These are phyloP conservation scores for Bisporella sp. DNA, from an alignment of 2,329 filamentous ascomycete species.

Conservation along the genomic window DNA sequence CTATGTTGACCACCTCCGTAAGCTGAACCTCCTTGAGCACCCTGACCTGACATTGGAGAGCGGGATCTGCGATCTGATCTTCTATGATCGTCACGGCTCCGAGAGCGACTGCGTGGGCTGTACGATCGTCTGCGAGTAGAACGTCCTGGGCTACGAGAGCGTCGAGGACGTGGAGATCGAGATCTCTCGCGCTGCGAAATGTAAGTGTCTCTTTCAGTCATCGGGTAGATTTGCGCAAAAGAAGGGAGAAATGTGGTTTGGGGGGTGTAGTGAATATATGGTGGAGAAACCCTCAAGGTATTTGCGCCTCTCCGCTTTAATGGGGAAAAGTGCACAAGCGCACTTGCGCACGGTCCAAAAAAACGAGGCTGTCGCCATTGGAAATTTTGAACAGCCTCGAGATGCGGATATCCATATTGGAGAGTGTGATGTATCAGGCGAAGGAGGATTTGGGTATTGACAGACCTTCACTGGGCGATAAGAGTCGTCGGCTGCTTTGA, in stretches of 20 bases:
- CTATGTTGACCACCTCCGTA: constrained; percentile 64
- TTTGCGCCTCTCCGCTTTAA: not conserved
- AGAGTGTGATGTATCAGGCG: too few relatives aligned
- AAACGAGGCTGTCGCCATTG: not conserved
- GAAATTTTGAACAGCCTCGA: not conserved
- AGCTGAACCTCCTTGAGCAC: constrained; percentile 57
- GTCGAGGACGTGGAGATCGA: constrained; percentile 78
- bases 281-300: not conserved
- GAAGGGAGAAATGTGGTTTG: too few relatives aligned
- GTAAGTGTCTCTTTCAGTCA: constrained; percentile 27
- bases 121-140: constrained; percentile 67
- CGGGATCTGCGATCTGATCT: constrained; percentile 70
- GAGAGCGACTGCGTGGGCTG: constrained; percentile 71
- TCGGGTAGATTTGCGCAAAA: not conserved
- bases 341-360: not conserved
- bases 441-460: not conserved
- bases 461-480: constrained; percentile 10
- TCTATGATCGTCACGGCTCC: constrained; percentile 71
- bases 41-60: constrained; percentile 73
- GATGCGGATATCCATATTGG: too few relatives aligned
- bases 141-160: constrained; percentile 45
- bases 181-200: constrained; percentile 69
- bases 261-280: too few relatives aligned
- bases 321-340: not conserved
- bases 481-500: constrained; percentile 7